These are phyloP conservation scores for Microstegium vimineum DNA, from an alignment of 176 grass and related monocot genomes.

Conservation along the genomic window DNA sequence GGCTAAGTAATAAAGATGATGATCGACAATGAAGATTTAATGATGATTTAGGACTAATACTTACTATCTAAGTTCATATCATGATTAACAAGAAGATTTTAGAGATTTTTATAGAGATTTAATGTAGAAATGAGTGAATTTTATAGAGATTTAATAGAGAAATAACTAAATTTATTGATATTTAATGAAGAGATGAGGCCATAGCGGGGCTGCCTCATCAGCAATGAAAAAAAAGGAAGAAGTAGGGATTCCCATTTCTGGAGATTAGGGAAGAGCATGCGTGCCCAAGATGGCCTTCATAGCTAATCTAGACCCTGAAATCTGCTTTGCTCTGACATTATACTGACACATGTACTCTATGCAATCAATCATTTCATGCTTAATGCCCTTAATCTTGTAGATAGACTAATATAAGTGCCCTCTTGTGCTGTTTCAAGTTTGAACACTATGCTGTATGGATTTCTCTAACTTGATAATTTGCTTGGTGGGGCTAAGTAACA, in stretches of 20 bases:
- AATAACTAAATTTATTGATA: too few relatives aligned
- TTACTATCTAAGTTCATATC: too few relatives aligned
- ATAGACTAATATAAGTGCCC: conserved; percentile 27
- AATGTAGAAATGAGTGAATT: too few relatives aligned
- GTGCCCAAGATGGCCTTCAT: conserved; percentile 40
- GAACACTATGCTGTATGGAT: conserved; percentile 29
- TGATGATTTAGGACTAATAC: too few relatives aligned
- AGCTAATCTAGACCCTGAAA: conserved; percentile 43
- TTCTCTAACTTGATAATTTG: conserved; percentile 1
- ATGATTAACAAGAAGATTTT: too few relatives aligned
- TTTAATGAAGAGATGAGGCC: too few relatives aligned
- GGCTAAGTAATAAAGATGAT: too few relatives aligned
- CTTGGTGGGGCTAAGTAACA: neutral
- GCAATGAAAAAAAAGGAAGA: neutral
- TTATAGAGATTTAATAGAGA: too few relatives aligned
- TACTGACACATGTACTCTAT: conserved; percentile 28
- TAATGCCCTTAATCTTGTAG: conserved; percentile 24
- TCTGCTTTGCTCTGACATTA: conserved; percentile 29
- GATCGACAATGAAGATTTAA: too few relatives aligned
- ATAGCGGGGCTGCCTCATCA: too few relatives aligned
- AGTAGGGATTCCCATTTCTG: conserved; percentile 34
- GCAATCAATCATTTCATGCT: conserved; percentile 36
- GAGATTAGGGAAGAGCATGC: conserved; percentile 42
- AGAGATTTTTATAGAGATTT: too few relatives aligned
- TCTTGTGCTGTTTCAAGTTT: conserved; percentile 26